Conservation (phyloP, 768 basidiomycete genomes). For the Leccinum barrowsii region DNA sequence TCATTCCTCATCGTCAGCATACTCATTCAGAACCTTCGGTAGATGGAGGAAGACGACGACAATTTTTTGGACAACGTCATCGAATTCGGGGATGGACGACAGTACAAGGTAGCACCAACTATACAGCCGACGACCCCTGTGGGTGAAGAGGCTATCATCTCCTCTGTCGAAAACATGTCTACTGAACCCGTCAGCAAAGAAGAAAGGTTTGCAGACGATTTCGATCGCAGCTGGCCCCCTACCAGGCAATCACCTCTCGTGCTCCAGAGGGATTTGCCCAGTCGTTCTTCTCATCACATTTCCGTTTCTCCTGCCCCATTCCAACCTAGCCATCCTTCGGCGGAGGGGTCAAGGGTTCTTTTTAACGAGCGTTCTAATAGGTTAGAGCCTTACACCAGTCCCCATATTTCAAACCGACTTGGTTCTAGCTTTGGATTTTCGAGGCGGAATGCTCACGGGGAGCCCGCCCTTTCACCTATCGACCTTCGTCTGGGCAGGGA, state of each 20-base stretch:
- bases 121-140: slow-evolving; percentile 22
- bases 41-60: slow-evolving; percentile 93
- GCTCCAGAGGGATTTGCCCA: slow-evolving; percentile 40
- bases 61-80: slow-evolving; percentile 86
- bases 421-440: slow-evolving; percentile 31
- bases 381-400: slow-evolving; percentile 74
- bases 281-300: slow-evolving; percentile 29
- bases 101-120: slow-evolving; percentile 74
- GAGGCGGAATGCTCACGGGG: slow-evolving; percentile 45
- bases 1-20: slow-evolving; percentile 5
- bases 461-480: slow-evolving; percentile 35
- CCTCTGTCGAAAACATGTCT: slow-evolving; percentile 20
- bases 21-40: slow-evolving; percentile 10
- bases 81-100: slow-evolving; percentile 93
- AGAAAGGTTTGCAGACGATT: slow-evolving; percentile 90
- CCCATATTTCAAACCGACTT: slow-evolving; percentile 43
- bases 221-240: slow-evolving; percentile 95
- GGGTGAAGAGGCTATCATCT: slow-evolving; percentile 13
- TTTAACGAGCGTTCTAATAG: slow-evolving; percentile 95
- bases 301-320: slow-evolving; percentile 36
- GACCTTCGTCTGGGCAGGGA: slow-evolving; percentile 50
- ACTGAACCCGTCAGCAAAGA: slow-evolving; percentile 67
- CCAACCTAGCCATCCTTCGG: slow-evolving; percentile 43
- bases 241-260: slow-evolving; percentile 49
- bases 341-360: slow-evolving; percentile 67